phyloP scores from a whole-genome alignment of 352 stramenopile species.

The Globisporangium echinulatum region DNA sequence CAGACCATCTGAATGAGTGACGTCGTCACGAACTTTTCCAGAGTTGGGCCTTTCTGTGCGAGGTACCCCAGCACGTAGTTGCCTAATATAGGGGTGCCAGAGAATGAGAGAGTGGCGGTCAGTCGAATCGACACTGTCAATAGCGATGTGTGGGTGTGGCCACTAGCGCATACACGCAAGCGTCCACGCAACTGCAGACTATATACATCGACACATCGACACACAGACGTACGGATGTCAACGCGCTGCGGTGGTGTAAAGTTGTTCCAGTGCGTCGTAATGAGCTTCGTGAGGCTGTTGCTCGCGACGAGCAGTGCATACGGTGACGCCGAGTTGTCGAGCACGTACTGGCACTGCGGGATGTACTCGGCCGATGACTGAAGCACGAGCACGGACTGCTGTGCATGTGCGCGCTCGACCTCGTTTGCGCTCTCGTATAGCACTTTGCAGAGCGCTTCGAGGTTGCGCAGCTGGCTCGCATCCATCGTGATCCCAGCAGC shows the following conservation, averaged over 20 bases:
- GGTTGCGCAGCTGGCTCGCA: conserved; percentile 64
- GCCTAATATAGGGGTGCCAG: conserved; percentile 21
- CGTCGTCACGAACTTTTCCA: conserved; percentile 94
- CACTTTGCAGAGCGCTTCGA: conserved; percentile 72
- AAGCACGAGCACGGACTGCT: conserved; percentile 80
- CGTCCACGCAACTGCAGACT: no score
- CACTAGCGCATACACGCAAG: background rate
- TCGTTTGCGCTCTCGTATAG: conserved; percentile 79
- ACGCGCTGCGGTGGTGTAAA: conserved; percentile 82
- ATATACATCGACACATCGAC: background rate
- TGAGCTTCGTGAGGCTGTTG: conserved; percentile 95
- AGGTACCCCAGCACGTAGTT: conserved; percentile 98
- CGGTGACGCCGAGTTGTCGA: conserved; percentile 93
- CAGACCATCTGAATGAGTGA: conserved; percentile 97
- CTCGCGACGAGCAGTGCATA: conserved; percentile 96
- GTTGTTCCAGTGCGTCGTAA: conserved; percentile 96
- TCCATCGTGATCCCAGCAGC: conserved; percentile 38
- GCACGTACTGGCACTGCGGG: conserved; percentile 97
- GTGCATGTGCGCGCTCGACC: conserved; percentile 61
- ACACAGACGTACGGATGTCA: conserved; percentile 82
- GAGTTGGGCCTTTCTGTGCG: conserved; percentile 90
- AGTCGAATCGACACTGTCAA: background rate
- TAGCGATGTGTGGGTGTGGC: background rate
- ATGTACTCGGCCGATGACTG: conserved; percentile 96
- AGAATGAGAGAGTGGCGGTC: background rate